Percentiles rank a stretch among this genome's conserved stretches.
Evolutionary conservation across 169 alveolate genomes (phyloP).

Genomic region (Plasmodium gallinaceum): DNA sequence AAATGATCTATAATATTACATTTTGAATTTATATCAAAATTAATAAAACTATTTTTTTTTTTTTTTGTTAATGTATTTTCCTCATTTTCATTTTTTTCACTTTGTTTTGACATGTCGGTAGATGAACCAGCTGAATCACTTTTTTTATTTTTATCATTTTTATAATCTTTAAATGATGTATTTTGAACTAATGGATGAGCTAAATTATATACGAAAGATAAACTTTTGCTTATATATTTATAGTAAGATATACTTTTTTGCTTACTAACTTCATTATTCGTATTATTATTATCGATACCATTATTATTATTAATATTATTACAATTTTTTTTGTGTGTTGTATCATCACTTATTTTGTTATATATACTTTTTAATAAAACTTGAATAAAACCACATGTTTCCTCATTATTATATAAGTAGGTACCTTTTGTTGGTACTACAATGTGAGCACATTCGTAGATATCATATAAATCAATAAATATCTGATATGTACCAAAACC

Average conservation of each 20-base stretch:
- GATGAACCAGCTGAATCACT: background rate
- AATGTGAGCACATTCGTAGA: constrained; percentile 84
- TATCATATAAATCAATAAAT: constrained; percentile 81
- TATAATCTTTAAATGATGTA: constrained; percentile 24
- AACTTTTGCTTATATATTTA: constrained; percentile 65
- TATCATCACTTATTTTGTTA: constrained; percentile 16
- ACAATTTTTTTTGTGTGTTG: constrained; percentile 14
- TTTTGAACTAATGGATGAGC: constrained; percentile 58
- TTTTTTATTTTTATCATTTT: constrained; percentile 9
- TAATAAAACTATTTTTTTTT: constrained; percentile 32
- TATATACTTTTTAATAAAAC: constrained; percentile 71
- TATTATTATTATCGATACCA: constrained; percentile 15
- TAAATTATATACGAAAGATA: constrained; percentile 58
- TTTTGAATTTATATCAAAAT: constrained; percentile 46
- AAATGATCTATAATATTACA: constrained; percentile 61
- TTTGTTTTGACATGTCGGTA: background rate
- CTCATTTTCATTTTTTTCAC: background rate
- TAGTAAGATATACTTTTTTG: constrained; percentile 62
- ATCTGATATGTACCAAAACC: constrained; percentile 85
- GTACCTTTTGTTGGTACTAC: constrained; percentile 80
- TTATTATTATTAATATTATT: background rate
- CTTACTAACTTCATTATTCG: constrained; percentile 25
- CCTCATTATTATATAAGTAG: constrained; percentile 63
- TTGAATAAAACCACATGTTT: constrained; percentile 75
- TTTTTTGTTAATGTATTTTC: background rate